Evolutionary conservation across 2,329 filamentous ascomycete genomes (phyloP).

Genomic region (Diplodia seriata): DNA sequence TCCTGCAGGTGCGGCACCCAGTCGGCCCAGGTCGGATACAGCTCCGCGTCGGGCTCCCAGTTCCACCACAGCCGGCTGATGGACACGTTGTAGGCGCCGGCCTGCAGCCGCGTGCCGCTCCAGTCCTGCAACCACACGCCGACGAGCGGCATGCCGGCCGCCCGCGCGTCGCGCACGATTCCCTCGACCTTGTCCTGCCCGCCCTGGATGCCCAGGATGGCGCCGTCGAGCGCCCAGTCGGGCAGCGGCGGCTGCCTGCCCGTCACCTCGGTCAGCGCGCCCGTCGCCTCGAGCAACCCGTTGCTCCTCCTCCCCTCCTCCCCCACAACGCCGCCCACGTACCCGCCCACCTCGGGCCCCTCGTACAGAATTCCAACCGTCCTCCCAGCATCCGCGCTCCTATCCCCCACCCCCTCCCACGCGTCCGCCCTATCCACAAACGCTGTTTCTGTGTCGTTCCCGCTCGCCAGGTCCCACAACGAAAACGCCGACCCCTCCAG

Average conservation of each 20-base stretch:
- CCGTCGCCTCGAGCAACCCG: constrained; percentile 36
- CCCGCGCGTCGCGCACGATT: constrained; percentile 44
- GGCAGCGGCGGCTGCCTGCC: constrained; percentile 46
- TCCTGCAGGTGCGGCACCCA: constrained; percentile 46
- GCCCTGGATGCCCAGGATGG: constrained; percentile 49
- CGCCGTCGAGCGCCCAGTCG: constrained; percentile 37
- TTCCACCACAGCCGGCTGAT: constrained; percentile 48
- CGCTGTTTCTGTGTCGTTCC: too few relatives aligned
- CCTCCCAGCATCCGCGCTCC: neutral
- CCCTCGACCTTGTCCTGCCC: constrained; percentile 46
- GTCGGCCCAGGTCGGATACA: constrained; percentile 47
- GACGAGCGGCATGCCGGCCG: constrained; percentile 43
- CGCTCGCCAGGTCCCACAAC: constrained; percentile 44
- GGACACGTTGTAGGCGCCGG: constrained; percentile 45
- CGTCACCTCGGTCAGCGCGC: constrained; percentile 46
- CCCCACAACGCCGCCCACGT: neutral
- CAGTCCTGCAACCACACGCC: constrained; percentile 50
- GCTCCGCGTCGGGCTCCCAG: constrained; percentile 46
- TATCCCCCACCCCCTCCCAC: neutral
- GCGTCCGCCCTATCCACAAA: constrained; percentile 15
- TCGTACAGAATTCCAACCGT: constrained; percentile 22
- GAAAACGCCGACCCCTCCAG: constrained; percentile 45
- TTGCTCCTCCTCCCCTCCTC: constrained; percentile 32
- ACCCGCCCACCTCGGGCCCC: neutral
- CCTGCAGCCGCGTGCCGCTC: constrained; percentile 46